phyloP scores from a whole-genome alignment of 768 basidiomycete species.

The Gymnopilus dilepis region DNA sequence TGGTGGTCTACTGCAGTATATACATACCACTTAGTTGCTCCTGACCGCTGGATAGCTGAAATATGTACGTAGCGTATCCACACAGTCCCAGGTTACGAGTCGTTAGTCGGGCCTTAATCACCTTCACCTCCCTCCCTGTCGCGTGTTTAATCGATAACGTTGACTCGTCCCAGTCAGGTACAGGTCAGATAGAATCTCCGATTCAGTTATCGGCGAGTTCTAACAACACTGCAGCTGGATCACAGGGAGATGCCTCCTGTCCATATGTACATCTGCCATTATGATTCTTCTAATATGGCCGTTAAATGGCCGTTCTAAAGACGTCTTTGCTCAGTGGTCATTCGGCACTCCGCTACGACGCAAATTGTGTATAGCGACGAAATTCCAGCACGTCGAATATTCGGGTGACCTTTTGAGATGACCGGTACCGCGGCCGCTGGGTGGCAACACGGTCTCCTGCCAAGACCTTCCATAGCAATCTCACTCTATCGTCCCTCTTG shows the following conservation, averaged over 20 bases:
- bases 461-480: too few species aligned
- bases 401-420: too few species aligned
- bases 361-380: background rate
- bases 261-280: background rate
- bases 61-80: background rate
- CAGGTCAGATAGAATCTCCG: conserved; percentile 3
- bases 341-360: background rate
- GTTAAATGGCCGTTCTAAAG: background rate
- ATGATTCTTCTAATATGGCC: conserved; percentile 6
- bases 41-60: too few species aligned
- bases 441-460: too few species aligned
- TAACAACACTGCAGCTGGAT: background rate
- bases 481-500: too few species aligned
- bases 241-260: background rate
- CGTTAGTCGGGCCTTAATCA: too few species aligned
- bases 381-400: background rate
- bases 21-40: too few species aligned
- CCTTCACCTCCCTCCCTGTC: background rate
- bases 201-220: conserved; percentile 1
- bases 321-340: background rate
- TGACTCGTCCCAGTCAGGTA: background rate
- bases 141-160: background rate
- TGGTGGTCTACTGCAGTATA: too few species aligned
- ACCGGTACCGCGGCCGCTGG: too few species aligned
- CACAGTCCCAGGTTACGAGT: background rate